Base-by-base conservation (phyloP, 768 basidiomycete species). In the Tephrocybe sp. region DNA sequence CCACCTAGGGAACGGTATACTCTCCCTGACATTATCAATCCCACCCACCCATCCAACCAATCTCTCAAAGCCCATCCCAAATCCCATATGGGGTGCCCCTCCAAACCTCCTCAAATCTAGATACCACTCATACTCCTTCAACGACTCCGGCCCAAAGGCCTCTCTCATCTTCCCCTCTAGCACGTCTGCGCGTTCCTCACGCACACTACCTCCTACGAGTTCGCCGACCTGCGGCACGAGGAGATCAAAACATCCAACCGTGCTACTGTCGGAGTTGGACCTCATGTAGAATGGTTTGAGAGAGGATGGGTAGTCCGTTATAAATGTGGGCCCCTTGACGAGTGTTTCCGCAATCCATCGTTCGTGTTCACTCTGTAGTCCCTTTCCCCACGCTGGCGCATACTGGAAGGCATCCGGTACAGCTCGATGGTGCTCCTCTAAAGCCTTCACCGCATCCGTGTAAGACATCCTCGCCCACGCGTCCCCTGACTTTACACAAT, bases 201-300 rank as follows among this genome's bases (percentile, higher is more conserved):
- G 78, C 31, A 98, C 73, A 33, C 91, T 94, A 3, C 97, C 97
- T 1, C 97, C 97, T 0, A 80, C 87, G 18, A 99, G 77, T 68
- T 99, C 97, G 3, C 95, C 95, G 1, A 93, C 70, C 19, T 78
- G 69, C 0, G 95, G 97, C 4, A 98, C 82, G 45, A 99, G 78
- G 15, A 99, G 75, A 63, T 99, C 97, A 60, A 99, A 97, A 69
- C 95, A 98, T n/a, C 86, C 91, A 3, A 91, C 92, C 0, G 91
- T 87, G 53, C 61, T 55, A 37, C 66, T 67, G 33, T 75, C 51
- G 13, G 40, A 19, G 60, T 91, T 91, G 34, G 63, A 64, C 29
- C 90, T 83, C 97, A 98, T 97, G 70, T 99, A 99, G 72, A 98
- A 98, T 7, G 97, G 94, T 67, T 99, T 99, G 54, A 91, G 65